Base-by-base conservation (phyloP, 495 filamentous ascomycete genomes). In the Opeltia flavorubescens region DNA sequence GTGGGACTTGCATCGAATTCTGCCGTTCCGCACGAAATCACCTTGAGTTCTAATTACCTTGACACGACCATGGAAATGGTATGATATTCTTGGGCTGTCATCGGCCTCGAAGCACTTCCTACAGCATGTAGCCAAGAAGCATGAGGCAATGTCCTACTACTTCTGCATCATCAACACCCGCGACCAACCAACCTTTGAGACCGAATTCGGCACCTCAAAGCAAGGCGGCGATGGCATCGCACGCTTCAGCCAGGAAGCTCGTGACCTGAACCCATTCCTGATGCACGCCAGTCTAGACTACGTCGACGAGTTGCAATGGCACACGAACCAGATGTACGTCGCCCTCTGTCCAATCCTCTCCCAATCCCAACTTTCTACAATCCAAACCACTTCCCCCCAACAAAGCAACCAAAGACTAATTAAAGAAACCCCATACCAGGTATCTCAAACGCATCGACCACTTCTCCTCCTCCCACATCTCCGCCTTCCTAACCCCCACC, bases 181-280 rank as follows among this genome's bases (percentile, higher is more conserved):
- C 43, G 91, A 98, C 63, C 89, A 86, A 60, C 89, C 91, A 17
- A 76, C 95, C 47, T 98, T 95, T 70, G 87, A 93, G 65, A 75
- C 88, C 62, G 86, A 93, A 54, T 96, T 98, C 66, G 91, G 91
- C 54, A 95, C 88, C 39, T 89, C 85, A 28, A 95, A 95, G 65
- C 76, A 81, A 48, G 87, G 89, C 66, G 89, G 87, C 54, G 89
- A 95, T 72, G 91, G 91, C 54, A 73, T 87, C 56, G 69, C 91
- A 23, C 79, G 85, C 30, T 95, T 94, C 74, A 76, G 71, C 26
- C 81, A 88, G 39, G 81, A 93, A 51, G 83, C 87, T 23, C 77
- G 84, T 43, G 81, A 89, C 60, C 84, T 95, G 78, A 95, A 94
- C 69, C 91, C 95, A 64, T 95, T 96, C 70, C 84, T 98, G 62